Conservation (phyloP, 2,329 filamentous ascomycete genomes). For the Incumbomyces delicatus region DNA sequence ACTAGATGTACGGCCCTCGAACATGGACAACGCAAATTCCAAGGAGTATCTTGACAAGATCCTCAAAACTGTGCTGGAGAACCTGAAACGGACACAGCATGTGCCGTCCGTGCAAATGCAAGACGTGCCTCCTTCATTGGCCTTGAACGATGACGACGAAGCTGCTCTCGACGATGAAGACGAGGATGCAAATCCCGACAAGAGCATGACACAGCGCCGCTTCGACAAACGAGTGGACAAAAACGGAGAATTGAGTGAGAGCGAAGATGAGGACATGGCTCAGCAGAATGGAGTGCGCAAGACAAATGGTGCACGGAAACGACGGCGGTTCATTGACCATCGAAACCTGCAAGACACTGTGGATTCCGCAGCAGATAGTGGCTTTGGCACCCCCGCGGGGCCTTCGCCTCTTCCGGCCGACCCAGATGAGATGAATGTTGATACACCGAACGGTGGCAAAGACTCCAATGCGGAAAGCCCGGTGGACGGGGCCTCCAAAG, state of each 20-base stretch:
- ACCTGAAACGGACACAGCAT: slow-evolving; percentile 53
- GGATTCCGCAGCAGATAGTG: slow-evolving; percentile 46
- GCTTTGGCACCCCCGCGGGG: slow-evolving; percentile 36
- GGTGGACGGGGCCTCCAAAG: slow-evolving; percentile 5
- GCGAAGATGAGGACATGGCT: slow-evolving; percentile 74
- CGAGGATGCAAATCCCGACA: slow-evolving; percentile 77
- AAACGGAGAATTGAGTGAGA: slow-evolving; percentile 75
- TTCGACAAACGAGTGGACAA: slow-evolving; percentile 71
- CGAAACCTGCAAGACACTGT: slow-evolving; percentile 40
- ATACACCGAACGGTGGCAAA: slow-evolving; percentile 16
- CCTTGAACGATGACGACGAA: slow-evolving; percentile 56
- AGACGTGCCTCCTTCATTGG: slow-evolving; percentile 50
- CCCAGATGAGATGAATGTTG: slow-evolving; percentile 34
- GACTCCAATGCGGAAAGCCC: slow-evolving; percentile 8
- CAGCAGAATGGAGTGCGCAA: slow-evolving; percentile 60
- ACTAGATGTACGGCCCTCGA: slow-evolving; percentile 58
- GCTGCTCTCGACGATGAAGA: slow-evolving; percentile 61
- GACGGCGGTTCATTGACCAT: slow-evolving; percentile 53
- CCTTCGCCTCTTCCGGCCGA: slow-evolving; percentile 36
- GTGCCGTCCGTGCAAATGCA: slow-evolving; percentile 57
- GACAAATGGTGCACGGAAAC: slow-evolving; percentile 39
- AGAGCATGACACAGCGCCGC: slow-evolving; percentile 67
- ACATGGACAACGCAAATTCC: slow-evolving; percentile 64
- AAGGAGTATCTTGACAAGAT: slow-evolving; percentile 61
- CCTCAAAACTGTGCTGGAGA: slow-evolving; percentile 55